Conservation (phyloP, 352 stramenopile genomes). For the Pythium brachiatum region DNA sequence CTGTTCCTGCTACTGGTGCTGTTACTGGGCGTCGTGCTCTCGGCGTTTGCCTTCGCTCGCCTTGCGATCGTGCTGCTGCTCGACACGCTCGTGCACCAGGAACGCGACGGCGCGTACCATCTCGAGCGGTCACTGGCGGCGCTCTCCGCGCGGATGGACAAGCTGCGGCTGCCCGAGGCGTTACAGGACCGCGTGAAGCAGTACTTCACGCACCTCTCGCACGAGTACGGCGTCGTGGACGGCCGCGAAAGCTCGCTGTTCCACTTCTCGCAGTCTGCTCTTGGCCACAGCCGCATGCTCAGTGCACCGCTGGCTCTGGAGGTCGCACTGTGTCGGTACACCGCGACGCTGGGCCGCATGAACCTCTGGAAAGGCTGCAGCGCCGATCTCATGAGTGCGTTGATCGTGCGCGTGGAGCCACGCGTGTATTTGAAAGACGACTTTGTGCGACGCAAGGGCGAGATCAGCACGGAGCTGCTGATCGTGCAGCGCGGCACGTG, state of each 20-base stretch:
- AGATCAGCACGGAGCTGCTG: constrained; percentile 29
- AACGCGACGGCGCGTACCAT: background rate
- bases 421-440: constrained; percentile 36
- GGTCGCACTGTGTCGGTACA: constrained; percentile 30
- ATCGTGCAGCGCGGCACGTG: constrained; percentile 31
- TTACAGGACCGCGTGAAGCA: constrained; percentile 30
- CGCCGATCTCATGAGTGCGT: constrained; percentile 29
- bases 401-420: constrained; percentile 22
- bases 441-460: constrained; percentile 30
- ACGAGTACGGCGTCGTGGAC: constrained; percentile 28
- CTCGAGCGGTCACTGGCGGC: constrained; percentile 3
- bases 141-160: constrained; percentile 22
- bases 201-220: constrained; percentile 35
- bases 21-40: constrained; percentile 7
- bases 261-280: background rate
- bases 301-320: constrained; percentile 31
- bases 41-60: background rate
- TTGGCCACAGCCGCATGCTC: background rate
- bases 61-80: constrained; percentile 6
- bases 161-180: constrained; percentile 21
- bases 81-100: background rate
- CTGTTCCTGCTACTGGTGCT: constrained; percentile 1
- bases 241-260: constrained; percentile 3
- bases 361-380: constrained; percentile 26
- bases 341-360: constrained; percentile 23